phyloP scores from a whole-genome alignment of 192 early-diverging fungal species.

The Coemansia sp. region DNA sequence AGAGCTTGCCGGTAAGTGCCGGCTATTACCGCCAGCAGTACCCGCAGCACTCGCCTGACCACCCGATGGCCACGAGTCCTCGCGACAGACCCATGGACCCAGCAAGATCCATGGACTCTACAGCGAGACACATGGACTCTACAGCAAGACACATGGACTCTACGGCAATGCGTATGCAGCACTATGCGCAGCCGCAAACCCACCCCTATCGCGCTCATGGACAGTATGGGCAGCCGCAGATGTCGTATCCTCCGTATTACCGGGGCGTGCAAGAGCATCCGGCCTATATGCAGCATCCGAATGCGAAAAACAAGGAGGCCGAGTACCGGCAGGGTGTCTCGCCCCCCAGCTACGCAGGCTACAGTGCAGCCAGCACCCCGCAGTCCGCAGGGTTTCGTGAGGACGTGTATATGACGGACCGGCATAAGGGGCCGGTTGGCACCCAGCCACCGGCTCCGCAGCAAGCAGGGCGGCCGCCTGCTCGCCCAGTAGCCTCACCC shows the following conservation, averaged over 20 bases:
- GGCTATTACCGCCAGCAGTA: constrained; percentile 8
- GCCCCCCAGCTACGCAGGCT: constrained; percentile 1
- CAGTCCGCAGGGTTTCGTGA: constrained; percentile 2
- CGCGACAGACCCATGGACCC: neutral
- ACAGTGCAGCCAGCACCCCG: constrained; percentile 9
- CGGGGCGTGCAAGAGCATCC: neutral
- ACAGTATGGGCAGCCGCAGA: neutral
- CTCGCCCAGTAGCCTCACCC: neutral
- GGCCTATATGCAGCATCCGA: neutral
- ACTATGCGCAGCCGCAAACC: neutral
- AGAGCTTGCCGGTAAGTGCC: neutral
- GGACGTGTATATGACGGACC: constrained; percentile 2
- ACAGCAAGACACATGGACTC: neutral
- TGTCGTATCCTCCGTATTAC: neutral
- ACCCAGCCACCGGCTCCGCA: neutral
- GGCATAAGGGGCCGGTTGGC: neutral
- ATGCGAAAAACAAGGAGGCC: neutral
- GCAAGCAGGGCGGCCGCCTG: neutral
- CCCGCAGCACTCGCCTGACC: constrained; percentile 4
- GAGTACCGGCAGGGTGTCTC: constrained; percentile 5
- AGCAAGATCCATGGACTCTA: neutral
- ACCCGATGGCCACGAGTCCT: neutral
- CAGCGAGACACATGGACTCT: neutral
- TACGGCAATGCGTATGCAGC: neutral
- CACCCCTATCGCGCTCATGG: neutral